phyloP scores from a whole-genome alignment of 1,139 yeast genomes.

The Pichia sp. region DNA sequence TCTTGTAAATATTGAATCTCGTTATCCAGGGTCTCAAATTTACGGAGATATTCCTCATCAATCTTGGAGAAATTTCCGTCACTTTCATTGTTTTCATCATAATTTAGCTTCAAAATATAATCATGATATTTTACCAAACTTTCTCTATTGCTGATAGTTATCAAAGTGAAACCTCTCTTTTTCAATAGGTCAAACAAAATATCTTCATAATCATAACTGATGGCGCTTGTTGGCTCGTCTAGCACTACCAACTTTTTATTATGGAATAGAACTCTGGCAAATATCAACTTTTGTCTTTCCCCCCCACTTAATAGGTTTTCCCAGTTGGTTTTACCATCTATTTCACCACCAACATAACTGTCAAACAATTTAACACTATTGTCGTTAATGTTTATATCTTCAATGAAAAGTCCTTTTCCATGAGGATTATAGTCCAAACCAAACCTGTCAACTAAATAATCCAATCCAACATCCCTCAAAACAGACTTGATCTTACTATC shows the following conservation, averaged over 20 bases:
- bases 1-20: conserved; percentile 55
- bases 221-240: conserved; percentile 93
- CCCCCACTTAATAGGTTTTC: conserved; percentile 91
- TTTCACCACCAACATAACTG: conserved; percentile 17
- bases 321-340: conserved; percentile 41
- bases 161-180: conserved; percentile 61
- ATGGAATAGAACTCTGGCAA: conserved; percentile 81
- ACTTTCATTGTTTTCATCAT: conserved; percentile 40
- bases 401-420: conserved; percentile 26
- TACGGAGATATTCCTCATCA: conserved; percentile 25
- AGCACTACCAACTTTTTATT: conserved; percentile 75
- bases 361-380: conserved; percentile 16
- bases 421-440: conserved; percentile 29
- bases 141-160: conserved; percentile 84
- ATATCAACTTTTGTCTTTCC: conserved; percentile 85
- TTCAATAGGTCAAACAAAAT: conserved; percentile 72
- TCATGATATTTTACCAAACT: conserved; percentile 82
- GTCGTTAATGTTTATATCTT: conserved; percentile 21
- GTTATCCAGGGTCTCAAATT: conserved; percentile 39
- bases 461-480: conserved; percentile 69
- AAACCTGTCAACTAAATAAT: conserved; percentile 53
- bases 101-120: conserved; percentile 51
- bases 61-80: conserved; percentile 28
- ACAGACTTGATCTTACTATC: conserved; percentile 66
- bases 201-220: conserved; percentile 87